Evolutionary conservation across 2,329 filamentous ascomycete species (phyloP), one percentile per base, ranked within the genome.

Genomic region (Teratosphaeria zuluensis): DNA sequence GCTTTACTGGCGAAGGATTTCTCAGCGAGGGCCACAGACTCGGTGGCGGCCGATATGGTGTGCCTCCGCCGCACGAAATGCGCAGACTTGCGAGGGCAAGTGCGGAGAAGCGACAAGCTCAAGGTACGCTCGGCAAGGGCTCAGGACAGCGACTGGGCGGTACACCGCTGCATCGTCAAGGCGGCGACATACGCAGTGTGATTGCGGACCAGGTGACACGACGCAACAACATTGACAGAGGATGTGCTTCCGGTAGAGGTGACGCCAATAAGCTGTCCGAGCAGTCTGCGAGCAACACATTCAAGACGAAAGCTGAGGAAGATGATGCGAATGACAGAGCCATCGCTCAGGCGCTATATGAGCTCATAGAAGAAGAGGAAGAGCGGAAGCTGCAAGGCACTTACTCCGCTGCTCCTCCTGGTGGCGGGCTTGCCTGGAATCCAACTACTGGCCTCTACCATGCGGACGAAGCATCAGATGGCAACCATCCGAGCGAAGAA

Each of bases 1-100:
- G 92, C 19, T 96, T 92, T 69, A 95, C 89, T 0, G 92, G 92
- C 12, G 91, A 96, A 73, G 89, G 89, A 0, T 96, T 96, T 74
- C 76, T 96, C 32, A 86, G 86, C 0, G 77, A 86, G 33, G 92
- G 92, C 1, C 83, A 84, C 16, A 83, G 83, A 11, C 80, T 96
- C 0, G 92, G 92, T 2, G 75, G 75, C 59, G 61, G 59, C 14
- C 31, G 61, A 21, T 31, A 59, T 53, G 74, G 72, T 60, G 79
- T 90, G 52, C 84, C 87, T 1, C 83, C 88, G 1, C 76, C 83
- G 59, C 79, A 87, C 21, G 92, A 96, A 74, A 86, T 88, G 59
- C 84, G 87, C 31, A 83, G 89, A 38, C 78, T 89, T 60, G 90
- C 90, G 32, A 83, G 89, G 55, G 83, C 80, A 12, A 70, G 66